Evolutionary conservation across 345 rosid species (phyloP).

Genomic region (Erucastrum elatum): DNA sequence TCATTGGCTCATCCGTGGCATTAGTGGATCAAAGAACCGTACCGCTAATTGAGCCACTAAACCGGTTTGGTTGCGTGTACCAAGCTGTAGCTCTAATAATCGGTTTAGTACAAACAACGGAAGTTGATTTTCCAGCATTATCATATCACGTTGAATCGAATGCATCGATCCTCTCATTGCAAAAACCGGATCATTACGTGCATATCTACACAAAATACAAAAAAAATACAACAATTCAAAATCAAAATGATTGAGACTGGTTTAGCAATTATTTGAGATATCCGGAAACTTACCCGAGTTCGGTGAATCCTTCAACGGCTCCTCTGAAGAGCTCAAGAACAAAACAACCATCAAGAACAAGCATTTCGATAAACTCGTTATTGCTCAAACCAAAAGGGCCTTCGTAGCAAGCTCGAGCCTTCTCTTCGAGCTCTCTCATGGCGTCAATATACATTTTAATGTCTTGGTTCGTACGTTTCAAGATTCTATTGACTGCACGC

Average conservation of each 20-base stretch:
- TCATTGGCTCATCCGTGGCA: slow-evolving; percentile 87
- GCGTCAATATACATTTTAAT: slow-evolving; percentile 60
- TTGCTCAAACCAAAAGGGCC: slow-evolving; percentile 56
- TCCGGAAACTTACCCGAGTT: slow-evolving; percentile 45
- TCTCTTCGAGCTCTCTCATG: slow-evolving; percentile 68
- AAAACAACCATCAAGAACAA: slow-evolving; percentile 88
- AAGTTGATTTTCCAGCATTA: slow-evolving; percentile 86
- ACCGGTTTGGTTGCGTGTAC: slow-evolving; percentile 62
- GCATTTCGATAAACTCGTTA: slow-evolving; percentile 80
- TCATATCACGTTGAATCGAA: slow-evolving; percentile 85
- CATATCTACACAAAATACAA: slow-evolving; percentile 40
- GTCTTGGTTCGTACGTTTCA: slow-evolving; percentile 59
- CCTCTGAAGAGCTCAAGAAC: slow-evolving; percentile 76
- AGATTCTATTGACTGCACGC: slow-evolving; percentile 65
- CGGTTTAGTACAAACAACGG: slow-evolving; percentile 72
- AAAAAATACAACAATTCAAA: not conserved
- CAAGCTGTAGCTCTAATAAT: slow-evolving; percentile 66
- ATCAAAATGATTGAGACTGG: slow-evolving; percentile 1
- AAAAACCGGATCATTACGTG: slow-evolving; percentile 76
- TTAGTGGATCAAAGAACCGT: slow-evolving; percentile 79
- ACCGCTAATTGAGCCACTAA: slow-evolving; percentile 62
- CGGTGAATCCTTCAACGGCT: slow-evolving; percentile 62
- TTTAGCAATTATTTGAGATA: not conserved
- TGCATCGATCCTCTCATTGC: slow-evolving; percentile 92
- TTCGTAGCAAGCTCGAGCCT: slow-evolving; percentile 68